Evolutionary conservation across 169 alveolate genomes (phyloP).

Genomic region (Plasmodium sp.): DNA sequence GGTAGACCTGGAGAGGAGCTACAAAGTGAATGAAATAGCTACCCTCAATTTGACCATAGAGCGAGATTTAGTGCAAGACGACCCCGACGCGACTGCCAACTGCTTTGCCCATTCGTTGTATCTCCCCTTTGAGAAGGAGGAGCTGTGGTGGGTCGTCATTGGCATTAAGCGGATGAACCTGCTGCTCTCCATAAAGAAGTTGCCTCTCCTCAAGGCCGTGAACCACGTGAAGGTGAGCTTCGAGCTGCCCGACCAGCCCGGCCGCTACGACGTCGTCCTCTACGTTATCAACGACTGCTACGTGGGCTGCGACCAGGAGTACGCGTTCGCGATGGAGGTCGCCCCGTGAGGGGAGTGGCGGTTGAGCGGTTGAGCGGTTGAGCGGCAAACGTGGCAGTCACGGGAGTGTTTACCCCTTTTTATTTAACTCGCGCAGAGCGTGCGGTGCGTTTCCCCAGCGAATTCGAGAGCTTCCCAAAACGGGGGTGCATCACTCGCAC

Average conservation of each 20-base stretch:
- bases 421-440: background rate
- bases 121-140: constrained; percentile 97
- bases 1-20: constrained; percentile 70
- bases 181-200: constrained; percentile 91
- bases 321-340: constrained; percentile 54
- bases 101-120: constrained; percentile 92
- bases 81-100: constrained; percentile 75
- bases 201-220: constrained; percentile 76
- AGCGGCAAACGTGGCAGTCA: background rate
- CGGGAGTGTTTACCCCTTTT: background rate
- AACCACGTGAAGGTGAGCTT: constrained; percentile 82
- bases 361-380: background rate
- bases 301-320: constrained; percentile 89
- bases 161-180: constrained; percentile 93
- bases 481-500: background rate
- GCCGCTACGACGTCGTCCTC: constrained; percentile 83
- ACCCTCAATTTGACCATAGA: constrained; percentile 69
- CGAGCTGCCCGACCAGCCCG: constrained; percentile 87
- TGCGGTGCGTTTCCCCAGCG: background rate
- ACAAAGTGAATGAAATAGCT: constrained; percentile 76
- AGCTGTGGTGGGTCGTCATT: constrained; percentile 99
- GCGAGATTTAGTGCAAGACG: constrained; percentile 81
- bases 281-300: constrained; percentile 88
- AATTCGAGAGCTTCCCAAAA: too few species aligned
- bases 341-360: background rate